Conservation (phyloP, 176 grass and related monocot genomes). For the Triticum urartu region DNA sequence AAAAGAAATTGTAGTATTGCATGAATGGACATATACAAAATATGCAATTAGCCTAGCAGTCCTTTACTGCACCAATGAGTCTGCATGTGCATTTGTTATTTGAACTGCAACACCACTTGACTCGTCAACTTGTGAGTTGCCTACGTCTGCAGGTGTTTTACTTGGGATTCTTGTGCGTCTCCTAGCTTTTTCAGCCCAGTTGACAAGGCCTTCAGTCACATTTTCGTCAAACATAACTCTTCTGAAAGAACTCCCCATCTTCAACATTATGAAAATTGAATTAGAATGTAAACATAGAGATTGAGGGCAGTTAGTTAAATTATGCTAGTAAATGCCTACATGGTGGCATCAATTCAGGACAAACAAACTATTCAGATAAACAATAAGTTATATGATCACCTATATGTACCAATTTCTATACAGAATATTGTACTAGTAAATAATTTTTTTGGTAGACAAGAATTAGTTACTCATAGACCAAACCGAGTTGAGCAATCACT, state of each 20-base stretch:
- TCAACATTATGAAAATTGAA: neutral
- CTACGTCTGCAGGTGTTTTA: neutral
- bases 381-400: neutral
- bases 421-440: neutral
- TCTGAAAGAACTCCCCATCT: conserved; percentile 95
- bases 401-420: neutral
- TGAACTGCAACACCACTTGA: conserved; percentile 27
- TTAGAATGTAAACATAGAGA: neutral
- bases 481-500: neutral
- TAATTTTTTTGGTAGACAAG: neutral
- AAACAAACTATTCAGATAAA: neutral
- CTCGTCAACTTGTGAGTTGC: neutral
- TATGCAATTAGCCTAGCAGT: conserved; percentile 24
- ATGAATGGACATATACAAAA: neutral
- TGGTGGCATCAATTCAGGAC: neutral
- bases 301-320: neutral
- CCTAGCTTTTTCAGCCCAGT: conserved; percentile 50
- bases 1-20: neutral
- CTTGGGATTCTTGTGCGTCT: neutral
- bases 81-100: conserved; percentile 20
- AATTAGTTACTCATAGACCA: neutral
- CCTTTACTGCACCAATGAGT: conserved; percentile 17
- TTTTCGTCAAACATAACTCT: conserved; percentile 68
- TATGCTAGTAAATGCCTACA: neutral
- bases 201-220: conserved; percentile 44